Conservation (phyloP, 768 basidiomycete genomes). For the Boletus patriciae region DNA sequence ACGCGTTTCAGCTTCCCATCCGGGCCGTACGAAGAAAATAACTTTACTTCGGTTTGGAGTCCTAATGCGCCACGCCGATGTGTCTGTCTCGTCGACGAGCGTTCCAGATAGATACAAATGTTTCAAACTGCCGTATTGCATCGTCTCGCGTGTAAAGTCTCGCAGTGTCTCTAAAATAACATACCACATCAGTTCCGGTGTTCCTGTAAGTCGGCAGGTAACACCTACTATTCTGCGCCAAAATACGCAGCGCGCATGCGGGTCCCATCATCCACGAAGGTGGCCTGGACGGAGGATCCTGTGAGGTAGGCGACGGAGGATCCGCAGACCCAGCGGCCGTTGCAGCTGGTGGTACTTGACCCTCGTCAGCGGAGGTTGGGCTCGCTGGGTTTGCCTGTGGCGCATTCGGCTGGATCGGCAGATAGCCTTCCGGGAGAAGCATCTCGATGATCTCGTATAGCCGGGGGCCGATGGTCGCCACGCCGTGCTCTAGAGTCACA, state of each 20-base stretch:
- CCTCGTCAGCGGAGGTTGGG: neutral
- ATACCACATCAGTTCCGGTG: neutral
- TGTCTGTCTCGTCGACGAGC: constrained; percentile 17
- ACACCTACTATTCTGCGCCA: constrained; percentile 18
- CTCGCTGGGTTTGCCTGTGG: neutral
- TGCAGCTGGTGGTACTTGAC: neutral
- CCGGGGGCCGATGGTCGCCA: constrained; percentile 1
- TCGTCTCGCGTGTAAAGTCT: neutral
- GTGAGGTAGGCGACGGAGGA: neutral
- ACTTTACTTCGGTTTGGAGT: constrained; percentile 22
- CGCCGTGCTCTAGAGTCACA: constrained; percentile 15
- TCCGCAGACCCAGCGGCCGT: neutral
- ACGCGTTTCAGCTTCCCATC: neutral
- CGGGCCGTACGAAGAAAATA: neutral
- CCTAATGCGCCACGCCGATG: constrained; percentile 12
- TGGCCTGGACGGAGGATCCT: neutral
- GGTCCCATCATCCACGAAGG: constrained; percentile 27
- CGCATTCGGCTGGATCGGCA: neutral
- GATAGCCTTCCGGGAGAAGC: constrained; percentile 17
- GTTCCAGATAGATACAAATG: constrained; percentile 16
- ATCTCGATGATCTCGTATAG: constrained; percentile 17
- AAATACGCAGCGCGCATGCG: constrained; percentile 22
- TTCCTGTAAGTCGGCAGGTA: neutral
- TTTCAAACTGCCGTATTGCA: constrained; percentile 18
- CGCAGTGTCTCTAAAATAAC: constrained; percentile 12